Evolutionary conservation across 805 yeast genomes (phyloP).

Genomic region (Wickerhamiella musiphila): DNA sequence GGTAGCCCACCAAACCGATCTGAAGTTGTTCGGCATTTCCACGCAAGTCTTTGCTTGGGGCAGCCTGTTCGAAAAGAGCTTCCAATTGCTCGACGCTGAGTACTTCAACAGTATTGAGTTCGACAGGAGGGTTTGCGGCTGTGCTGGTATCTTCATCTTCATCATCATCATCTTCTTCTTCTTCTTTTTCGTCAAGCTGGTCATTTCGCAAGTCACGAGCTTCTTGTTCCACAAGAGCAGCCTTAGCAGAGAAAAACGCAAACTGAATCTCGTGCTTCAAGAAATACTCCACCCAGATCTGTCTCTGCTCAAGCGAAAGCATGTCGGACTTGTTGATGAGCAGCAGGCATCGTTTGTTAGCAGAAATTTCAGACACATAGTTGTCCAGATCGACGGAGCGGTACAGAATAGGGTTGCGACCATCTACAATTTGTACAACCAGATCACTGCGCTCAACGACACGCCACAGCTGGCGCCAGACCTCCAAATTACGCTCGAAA

Average conservation of each 20-base stretch:
- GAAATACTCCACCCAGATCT: conserved; percentile 77
- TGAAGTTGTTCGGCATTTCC: too few relatives aligned
- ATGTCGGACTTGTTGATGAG: conserved; percentile 90
- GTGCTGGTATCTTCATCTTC: conserved; percentile 15
- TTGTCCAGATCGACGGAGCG: conserved; percentile 74
- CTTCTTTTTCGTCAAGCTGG: conserved; percentile 9
- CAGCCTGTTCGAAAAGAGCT: conserved; percentile 50
- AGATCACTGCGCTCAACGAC: conserved; percentile 90
- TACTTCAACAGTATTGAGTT: conserved; percentile 39
- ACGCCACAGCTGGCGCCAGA: conserved; percentile 97
- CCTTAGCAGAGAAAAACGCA: conserved; percentile 84
- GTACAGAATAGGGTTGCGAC: conserved; percentile 80
- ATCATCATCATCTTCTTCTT: conserved; percentile 7
- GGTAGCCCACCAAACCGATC: conserved; percentile 95
- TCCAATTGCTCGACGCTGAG: conserved; percentile 75
- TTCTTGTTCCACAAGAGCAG: conserved; percentile 61
- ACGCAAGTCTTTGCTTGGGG: conserved; percentile 49
- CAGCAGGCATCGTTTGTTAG: conserved; percentile 60
- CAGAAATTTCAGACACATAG: conserved; percentile 54
- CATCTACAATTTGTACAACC: conserved; percentile 94
- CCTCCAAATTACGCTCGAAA: conserved; percentile 90
- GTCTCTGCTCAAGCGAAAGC: conserved; percentile 57
- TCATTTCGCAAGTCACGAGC: conserved; percentile 24
- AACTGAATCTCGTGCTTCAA: conserved; percentile 48
- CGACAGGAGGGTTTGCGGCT: not conserved